Percentiles rank a stretch among this genome's conserved stretches.
These are phyloP conservation scores for Fusarium illudens DNA, from an alignment of 2,329 filamentous ascomycete genomes.

Conservation along the genomic window DNA sequence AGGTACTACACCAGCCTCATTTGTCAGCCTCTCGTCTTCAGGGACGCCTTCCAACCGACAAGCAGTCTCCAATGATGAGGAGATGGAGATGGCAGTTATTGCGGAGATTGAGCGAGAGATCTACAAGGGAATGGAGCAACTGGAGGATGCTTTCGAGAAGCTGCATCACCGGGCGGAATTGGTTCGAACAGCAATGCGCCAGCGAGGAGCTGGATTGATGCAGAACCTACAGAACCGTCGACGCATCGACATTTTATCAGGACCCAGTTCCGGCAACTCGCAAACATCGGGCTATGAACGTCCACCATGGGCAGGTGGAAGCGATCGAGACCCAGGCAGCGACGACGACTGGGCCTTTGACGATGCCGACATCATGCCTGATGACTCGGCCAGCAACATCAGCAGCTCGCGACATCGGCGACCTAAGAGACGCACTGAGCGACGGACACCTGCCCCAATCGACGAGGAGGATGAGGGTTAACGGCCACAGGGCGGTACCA, in stretches of 20 bases:
- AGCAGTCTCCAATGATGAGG: conserved; percentile 88
- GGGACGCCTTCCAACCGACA: conserved; percentile 56
- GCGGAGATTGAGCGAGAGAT: conserved; percentile 94
- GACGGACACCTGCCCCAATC: conserved; percentile 76
- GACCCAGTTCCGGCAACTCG: conserved; percentile 58
- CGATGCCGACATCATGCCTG: conserved; percentile 72
- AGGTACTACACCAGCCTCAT: conserved; percentile 65
- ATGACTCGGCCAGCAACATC: conserved; percentile 84
- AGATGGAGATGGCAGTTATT: conserved; percentile 88
- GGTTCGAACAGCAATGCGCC: conserved; percentile 80
- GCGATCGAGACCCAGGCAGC: conserved; percentile 59
- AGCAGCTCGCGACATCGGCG: conserved; percentile 73
- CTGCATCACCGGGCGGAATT: conserved; percentile 86
- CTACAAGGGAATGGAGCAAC: conserved; percentile 89
- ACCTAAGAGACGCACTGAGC: conserved; percentile 73
- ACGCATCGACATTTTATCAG: conserved; percentile 63
- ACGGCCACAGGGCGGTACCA: conserved; percentile 10
- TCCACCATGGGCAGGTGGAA: conserved; percentile 48
- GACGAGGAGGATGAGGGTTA: conserved; percentile 76
- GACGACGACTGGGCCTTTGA: conserved; percentile 68
- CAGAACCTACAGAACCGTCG: conserved; percentile 68
- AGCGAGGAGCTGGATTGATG: conserved; percentile 81
- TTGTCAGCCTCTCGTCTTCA: conserved; percentile 65
- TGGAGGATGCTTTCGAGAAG: conserved; percentile 93
- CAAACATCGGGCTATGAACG: conserved; percentile 56